Percentiles rank a stretch among this genome's conserved stretches.
phyloP scores from a whole-genome alignment of 306 rosid species.

The Sophora flavescens region DNA sequence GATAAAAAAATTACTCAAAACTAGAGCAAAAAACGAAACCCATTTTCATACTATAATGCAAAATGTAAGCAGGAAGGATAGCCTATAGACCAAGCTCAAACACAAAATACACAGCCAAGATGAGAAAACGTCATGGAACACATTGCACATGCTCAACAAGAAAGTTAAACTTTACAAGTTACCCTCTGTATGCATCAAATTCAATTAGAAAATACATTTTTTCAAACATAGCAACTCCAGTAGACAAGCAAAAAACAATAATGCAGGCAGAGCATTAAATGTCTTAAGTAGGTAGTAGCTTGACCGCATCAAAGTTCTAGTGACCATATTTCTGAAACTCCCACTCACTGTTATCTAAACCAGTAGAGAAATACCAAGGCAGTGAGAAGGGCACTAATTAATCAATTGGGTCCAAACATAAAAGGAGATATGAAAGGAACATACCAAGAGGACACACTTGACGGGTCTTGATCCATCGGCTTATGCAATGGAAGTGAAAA shows the following conservation, averaged over 20 bases:
- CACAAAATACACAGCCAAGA: not conserved
- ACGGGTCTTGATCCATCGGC: constrained; percentile 94
- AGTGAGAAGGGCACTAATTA: not conserved
- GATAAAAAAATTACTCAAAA: no score
- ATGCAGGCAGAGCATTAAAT: constrained; percentile 8
- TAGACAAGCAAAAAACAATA: constrained; percentile 22
- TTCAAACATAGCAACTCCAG: not conserved
- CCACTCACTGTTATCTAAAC: constrained; percentile 89
- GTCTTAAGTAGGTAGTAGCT: constrained; percentile 18
- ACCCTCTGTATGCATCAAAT: constrained; percentile 14
- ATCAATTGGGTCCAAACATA: constrained; percentile 27
- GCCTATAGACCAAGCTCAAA: not conserved
- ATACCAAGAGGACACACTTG: constrained; percentile 93
- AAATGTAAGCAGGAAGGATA: not conserved
- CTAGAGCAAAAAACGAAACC: not conserved
- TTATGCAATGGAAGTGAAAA: constrained; percentile 95
- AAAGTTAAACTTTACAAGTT: not conserved
- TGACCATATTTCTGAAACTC: constrained; percentile 97
- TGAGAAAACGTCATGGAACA: not conserved
- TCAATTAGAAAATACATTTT: not conserved
- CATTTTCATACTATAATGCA: not conserved
- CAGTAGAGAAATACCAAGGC: constrained; percentile 40
- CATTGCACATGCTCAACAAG: not conserved
- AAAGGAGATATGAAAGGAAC: constrained; percentile 35
- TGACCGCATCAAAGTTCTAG: constrained; percentile 52